Base-by-base conservation (phyloP, 2,329 filamentous ascomycete genomes). In the Neofusicoccum kwambonambiense region DNA sequence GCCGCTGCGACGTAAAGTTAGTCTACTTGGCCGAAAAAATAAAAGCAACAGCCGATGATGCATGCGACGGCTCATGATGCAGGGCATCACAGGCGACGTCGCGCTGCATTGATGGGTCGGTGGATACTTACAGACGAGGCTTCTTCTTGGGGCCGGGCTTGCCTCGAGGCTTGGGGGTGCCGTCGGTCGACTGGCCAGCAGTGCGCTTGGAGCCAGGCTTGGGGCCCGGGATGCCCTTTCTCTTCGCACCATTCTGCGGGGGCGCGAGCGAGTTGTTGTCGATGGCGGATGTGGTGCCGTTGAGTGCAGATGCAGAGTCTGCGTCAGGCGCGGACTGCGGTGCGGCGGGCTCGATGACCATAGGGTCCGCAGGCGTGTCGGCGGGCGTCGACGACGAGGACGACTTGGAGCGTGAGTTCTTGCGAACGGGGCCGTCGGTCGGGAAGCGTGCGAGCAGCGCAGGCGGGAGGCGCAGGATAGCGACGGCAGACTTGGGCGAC, bases 111-210 rank as follows among this genome's bases (percentile, higher is more conserved):
- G 47, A 45, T n/a, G 22, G 27, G 62, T 39, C 65, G 47, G 35
- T 65, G 42, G 54, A 11, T 63, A 90, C 93, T 81, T 90, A 97
- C 94, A 97, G 80, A 84, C 90, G 89, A 69, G 91, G 89, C 82
- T 96, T 97, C 87, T 97, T 97, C 86, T 97, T 98, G 0, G 94
- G 94, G 6, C 94, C 94, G 6, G 95, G 94, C 81, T 96, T 96
- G 75, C 90, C 90, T 75, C 91, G 84, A 63, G 89, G 83, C 78
- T 91, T 93, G n/a, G 89, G 82, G 31, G 81, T 74, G 39, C 82
- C 83, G 68, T 93, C 91, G 72, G 80, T 78, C 72, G 66, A 76
- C 80, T 75, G 72, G 72, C 78, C 79, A 65, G 78, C 76, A 67
- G 79, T 78, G 74, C 87, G 83, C 79, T 90, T 90, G 65, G 82